Percentiles rank a stretch among this genome's conserved stretches.
Evolutionary conservation across 345 rosid genomes (phyloP).

Genomic region (Citrus sinensis): DVS_A1.0 CM039167.1:4196501-4197000

Average conservation of each 20-base stretch:
- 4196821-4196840: not conserved
- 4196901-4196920: not conserved
- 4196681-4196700: not conserved
- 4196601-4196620: constrained; percentile 45
- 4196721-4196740: not conserved
- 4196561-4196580: constrained; percentile 37
- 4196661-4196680: not conserved
- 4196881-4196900: not conserved
- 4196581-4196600: constrained; percentile 47
- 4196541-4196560: not conserved
- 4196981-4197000: not conserved
- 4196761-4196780: not conserved
- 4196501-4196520: not conserved
- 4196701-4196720: constrained; percentile 21
- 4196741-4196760: not conserved
- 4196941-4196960: too few species aligned
- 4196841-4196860: not conserved
- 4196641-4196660: not conserved
- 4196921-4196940: too few species aligned
- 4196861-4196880: not conserved
- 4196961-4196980: too few species aligned
- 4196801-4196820: too few species aligned
- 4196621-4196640: constrained; percentile 40
- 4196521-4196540: not conserved
- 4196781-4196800: not conserved